These are phyloP conservation scores for Xylaria sp. DNA, from an alignment of 2,329 filamentous ascomycete genomes.

Conservation along the genomic window DNA sequence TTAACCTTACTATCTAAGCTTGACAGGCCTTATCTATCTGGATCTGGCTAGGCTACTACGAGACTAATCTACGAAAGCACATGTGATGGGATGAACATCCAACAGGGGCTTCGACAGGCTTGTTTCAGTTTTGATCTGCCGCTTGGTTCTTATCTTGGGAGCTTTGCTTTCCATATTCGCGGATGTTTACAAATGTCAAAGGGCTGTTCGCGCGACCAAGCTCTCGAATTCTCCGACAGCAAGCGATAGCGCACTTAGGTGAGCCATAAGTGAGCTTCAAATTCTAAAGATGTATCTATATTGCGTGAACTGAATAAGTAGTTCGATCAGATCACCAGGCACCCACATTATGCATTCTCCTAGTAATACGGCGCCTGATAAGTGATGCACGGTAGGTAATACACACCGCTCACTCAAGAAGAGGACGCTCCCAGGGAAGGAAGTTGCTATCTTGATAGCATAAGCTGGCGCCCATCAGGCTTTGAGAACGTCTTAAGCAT, in stretches of 20 bases:
- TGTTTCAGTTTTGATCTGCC: constrained; percentile 20
- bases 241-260: neutral
- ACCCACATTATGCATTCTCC: constrained; percentile 11
- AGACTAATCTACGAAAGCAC: neutral
- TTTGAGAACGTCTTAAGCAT: neutral
- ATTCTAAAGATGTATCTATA: too few species aligned
- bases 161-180: constrained; percentile 1
- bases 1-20: neutral
- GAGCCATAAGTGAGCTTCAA: neutral
- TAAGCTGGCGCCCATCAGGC: neutral
- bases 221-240: neutral
- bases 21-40: neutral
- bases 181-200: constrained; percentile 1
- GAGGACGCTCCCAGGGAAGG: neutral
- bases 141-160: neutral
- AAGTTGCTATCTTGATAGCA: constrained; percentile 9
- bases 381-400: neutral
- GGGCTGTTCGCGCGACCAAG: neutral
- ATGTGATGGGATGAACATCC: constrained; percentile 26
- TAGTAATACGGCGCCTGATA: constrained; percentile 1
- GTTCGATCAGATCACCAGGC: constrained; percentile 14
- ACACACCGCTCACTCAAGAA: constrained; percentile 11
- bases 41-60: neutral
- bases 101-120: constrained; percentile 13
- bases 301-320: neutral